Conservation (phyloP, 139 green algal genomes). For the Micromonas pusilla region DNA sequence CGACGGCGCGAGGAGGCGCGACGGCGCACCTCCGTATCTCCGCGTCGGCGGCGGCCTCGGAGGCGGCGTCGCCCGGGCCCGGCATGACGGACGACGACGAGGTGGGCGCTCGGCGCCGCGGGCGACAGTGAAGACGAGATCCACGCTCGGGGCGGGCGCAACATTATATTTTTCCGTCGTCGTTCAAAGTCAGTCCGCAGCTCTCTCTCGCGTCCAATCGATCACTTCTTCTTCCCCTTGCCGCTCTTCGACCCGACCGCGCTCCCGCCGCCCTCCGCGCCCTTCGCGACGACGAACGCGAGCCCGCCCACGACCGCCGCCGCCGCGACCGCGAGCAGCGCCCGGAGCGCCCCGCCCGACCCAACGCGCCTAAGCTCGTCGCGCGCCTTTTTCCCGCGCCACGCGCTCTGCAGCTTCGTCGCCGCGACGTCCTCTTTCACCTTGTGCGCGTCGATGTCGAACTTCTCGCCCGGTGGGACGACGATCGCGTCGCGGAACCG, state of each 20-base stretch:
- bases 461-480: neutral
- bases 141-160: too few relatives aligned
- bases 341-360: neutral
- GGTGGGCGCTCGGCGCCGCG: too few relatives aligned
- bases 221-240: constrained; percentile 9
- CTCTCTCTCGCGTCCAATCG: too few relatives aligned
- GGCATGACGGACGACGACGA: too few relatives aligned
- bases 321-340: neutral
- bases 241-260: neutral
- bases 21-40: too few relatives aligned
- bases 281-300: neutral
- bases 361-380: neutral
- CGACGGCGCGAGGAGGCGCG: too few relatives aligned
- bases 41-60: too few relatives aligned
- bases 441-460: neutral
- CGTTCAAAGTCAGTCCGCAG: too few relatives aligned
- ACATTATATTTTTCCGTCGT: too few relatives aligned
- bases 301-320: neutral
- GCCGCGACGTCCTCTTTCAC: neutral
- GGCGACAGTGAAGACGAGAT: too few relatives aligned
- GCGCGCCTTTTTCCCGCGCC: neutral
- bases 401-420: constrained; percentile 1
- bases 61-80: too few relatives aligned
- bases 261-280: neutral
- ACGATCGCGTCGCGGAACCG: neutral